Conservation (phyloP, 1,139 yeast genomes). For the Wickerhamomyces sp. region DNA sequence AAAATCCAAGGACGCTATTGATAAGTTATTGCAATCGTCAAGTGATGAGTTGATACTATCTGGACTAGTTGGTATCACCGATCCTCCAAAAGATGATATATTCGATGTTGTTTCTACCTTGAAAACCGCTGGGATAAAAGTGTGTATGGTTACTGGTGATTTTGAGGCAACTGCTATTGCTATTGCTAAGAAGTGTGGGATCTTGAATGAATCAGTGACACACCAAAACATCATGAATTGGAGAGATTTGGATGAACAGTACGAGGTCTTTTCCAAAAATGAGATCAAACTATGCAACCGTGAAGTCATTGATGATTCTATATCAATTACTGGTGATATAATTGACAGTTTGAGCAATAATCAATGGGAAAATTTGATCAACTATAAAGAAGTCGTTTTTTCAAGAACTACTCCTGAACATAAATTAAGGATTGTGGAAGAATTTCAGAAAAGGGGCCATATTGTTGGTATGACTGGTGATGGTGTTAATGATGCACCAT, state of each 20-base stretch:
- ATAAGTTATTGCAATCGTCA: conserved; percentile 10
- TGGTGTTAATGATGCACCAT: conserved; percentile 51
- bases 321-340: conserved; percentile 39
- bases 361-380: conserved; percentile 38
- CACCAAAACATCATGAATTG: conserved; percentile 26
- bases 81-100: conserved; percentile 46
- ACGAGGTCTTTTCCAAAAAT: conserved; percentile 2
- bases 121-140: conserved; percentile 44
- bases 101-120: conserved; percentile 35
- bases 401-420: conserved; percentile 54
- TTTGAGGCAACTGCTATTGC: conserved; percentile 48
- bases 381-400: conserved; percentile 42
- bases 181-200: conserved; percentile 45
- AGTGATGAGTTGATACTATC: conserved; percentile 23
- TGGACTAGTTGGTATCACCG: conserved; percentile 46
- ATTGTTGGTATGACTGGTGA: conserved; percentile 51
- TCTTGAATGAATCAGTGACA: conserved; percentile 25
- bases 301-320: conserved; percentile 21
- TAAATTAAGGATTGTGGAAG: conserved; percentile 43
- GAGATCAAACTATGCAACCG: conserved; percentile 9
- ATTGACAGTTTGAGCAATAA: conserved; percentile 33
- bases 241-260: conserved; percentile 22
- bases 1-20: conserved; percentile 9
- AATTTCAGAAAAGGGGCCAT: conserved; percentile 40
- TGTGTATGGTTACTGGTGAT: conserved; percentile 53